Base-by-base conservation (phyloP, 75 land plant genomes). In the Pseudotsuga menziesii region DNA sequence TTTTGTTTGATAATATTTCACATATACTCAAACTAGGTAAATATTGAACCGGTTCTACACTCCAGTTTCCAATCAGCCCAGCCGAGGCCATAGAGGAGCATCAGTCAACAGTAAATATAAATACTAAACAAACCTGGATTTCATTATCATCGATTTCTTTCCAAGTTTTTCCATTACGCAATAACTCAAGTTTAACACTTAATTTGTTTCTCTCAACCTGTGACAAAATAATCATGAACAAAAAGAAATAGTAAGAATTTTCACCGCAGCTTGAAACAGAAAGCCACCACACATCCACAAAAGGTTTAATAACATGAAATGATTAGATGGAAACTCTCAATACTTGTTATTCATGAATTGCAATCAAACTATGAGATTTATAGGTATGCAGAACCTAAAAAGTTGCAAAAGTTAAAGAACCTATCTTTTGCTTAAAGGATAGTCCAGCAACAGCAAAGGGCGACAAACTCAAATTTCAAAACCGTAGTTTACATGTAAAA, bases 131-230 rank as follows among this genome's bases (percentile, higher is more conserved):
- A 59, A 85, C 86, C 80, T 85, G 58, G 19, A 74, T 62, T 19
- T 82, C 84, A 57, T 78, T 57, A 66, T 77, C 72, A 29, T 84
- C 87, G 14, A 75, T n/a, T 56, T 85, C 88, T 58, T 77, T 77
- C 56, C 78, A 57, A 4, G 79, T 61, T 64, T 85, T 85, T 57
- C 88, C 88, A 70, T 56, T 60, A 63, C 79, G 75, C 16, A 85
- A 67, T 61, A 78, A 75, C 35, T 87, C 83, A 78, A 87, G 78
- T 61, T 85, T 85, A 58, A 81, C 74, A 52, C 74, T 78, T 39
- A 85, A 59, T 74, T 81, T 85, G 57, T 81, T 83, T 36, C 87
- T 79, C 48, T 87, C 88, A 16, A 81, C 80, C 88, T 87, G 73
- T 56, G 35, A 22, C 56, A 77, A 66, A 73, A 55, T 73, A 17